Conservation (phyloP, 2,329 filamentous ascomycete genomes). For the Pseudogymnoascus sp. region DNA sequence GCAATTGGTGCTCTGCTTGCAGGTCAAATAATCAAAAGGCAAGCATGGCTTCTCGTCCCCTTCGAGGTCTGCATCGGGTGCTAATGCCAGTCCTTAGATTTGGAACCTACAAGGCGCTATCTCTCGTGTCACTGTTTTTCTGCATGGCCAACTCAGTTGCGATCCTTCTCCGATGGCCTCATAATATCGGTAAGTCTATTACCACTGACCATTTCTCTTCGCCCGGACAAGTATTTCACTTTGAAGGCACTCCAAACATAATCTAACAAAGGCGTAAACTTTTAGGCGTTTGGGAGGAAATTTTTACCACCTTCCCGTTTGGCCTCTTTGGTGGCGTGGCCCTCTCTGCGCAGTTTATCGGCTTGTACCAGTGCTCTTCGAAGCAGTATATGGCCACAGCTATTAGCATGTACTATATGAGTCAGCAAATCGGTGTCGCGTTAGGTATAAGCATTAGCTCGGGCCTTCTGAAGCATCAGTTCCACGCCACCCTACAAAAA, state of each 20-base stretch:
- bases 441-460: constrained; percentile 17
- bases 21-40: constrained; percentile 11
- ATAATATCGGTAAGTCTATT: constrained; percentile 13
- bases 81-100: constrained; percentile 11
- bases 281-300: constrained; percentile 8
- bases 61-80: background rate
- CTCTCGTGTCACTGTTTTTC: constrained; percentile 14
- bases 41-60: background rate
- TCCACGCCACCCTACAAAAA: constrained; percentile 12
- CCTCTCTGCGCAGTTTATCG: constrained; percentile 18
- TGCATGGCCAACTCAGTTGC: constrained; percentile 14
- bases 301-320: constrained; percentile 15
- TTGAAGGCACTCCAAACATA: background rate
- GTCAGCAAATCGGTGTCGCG: constrained; percentile 18
- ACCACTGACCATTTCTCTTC: background rate
- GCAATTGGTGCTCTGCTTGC: background rate
- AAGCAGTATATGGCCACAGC: constrained; percentile 18
- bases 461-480: constrained; percentile 14
- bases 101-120: constrained; percentile 18
- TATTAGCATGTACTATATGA: constrained; percentile 20
- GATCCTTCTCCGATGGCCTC: constrained; percentile 15
- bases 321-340: constrained; percentile 17
- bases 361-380: constrained; percentile 15
- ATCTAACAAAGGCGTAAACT: background rate
- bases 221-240: background rate